Conservation (phyloP, 2,329 filamentous ascomycete genomes). For the Sclerotinia sclerotiorum region DNA sequence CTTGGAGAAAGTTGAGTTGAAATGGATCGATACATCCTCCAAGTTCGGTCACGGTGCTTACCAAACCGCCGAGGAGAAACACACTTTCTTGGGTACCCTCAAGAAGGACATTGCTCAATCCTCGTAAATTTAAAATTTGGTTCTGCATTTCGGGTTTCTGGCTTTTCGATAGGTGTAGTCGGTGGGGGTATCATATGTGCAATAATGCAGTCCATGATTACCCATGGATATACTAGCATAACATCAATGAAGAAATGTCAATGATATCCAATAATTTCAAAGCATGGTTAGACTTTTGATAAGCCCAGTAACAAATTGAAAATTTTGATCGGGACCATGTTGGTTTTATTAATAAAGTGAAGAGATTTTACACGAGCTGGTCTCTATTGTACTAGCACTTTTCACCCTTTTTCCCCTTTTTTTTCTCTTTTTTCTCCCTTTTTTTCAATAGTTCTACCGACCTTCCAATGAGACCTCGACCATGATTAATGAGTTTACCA, state of each 20-base stretch:
- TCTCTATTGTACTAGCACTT: not conserved
- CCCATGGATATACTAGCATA: constrained; percentile 31
- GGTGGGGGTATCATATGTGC: constrained; percentile 35
- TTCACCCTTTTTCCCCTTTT: not conserved
- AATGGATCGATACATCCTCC: constrained; percentile 99
- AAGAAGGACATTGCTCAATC: constrained; percentile 85
- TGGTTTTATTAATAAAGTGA: not conserved
- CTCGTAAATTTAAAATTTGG: constrained; percentile 46
- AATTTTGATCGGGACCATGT: not conserved
- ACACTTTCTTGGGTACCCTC: constrained; percentile 89
- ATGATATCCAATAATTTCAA: constrained; percentile 24
- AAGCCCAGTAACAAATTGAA: not conserved
- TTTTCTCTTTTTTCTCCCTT: not conserved
- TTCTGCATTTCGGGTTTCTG: constrained; percentile 40
- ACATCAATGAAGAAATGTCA: constrained; percentile 37
- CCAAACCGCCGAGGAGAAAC: constrained; percentile 98
- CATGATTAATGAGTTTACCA: not conserved
- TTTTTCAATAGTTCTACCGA: not conserved
- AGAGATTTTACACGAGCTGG: not conserved
- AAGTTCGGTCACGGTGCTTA: constrained; percentile 99
- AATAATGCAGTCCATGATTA: constrained; percentile 33
- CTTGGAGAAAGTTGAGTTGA: constrained; percentile 98
- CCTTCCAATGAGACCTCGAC: not conserved
- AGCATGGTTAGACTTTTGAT: not conserved
- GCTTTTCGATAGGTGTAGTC: constrained; percentile 37